Percentiles rank a stretch among this genome's conserved stretches.
phyloP scores from a whole-genome alignment of 768 basidiomycete genomes.

The Lyophyllum semitale region DNA sequence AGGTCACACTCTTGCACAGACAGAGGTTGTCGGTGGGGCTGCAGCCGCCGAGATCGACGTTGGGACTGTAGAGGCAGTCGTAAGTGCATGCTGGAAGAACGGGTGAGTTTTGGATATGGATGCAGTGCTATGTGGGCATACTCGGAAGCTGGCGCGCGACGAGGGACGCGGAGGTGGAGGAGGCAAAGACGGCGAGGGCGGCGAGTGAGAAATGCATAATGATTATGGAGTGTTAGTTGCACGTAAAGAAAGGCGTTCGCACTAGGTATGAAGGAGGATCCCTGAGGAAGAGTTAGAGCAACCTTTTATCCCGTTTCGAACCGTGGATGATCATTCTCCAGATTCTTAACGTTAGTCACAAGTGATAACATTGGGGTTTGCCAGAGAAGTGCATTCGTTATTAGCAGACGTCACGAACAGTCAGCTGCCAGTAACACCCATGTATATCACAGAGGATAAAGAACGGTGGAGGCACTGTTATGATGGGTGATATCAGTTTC shows the following conservation, averaged over 20 bases:
- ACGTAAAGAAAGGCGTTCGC: neutral
- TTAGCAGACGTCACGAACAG: too few species aligned
- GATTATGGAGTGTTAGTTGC: constrained; percentile 1
- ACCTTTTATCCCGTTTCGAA: too few species aligned
- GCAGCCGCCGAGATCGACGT: constrained; percentile 49
- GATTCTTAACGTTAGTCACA: too few species aligned
- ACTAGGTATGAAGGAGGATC: neutral
- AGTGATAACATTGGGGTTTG: too few species aligned
- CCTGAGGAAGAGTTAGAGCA: constrained; percentile 7
- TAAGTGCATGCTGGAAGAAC: constrained; percentile 49
- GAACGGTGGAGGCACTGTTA: too few species aligned
- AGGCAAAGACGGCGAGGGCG: constrained; percentile 41
- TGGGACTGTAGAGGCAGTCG: constrained; percentile 42
- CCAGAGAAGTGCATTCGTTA: too few species aligned
- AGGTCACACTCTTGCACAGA: constrained; percentile 51
- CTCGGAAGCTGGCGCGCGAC: constrained; percentile 41
- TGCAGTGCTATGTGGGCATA: constrained; percentile 18
- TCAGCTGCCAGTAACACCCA: too few species aligned
- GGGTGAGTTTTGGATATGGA: neutral
- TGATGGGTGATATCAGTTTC: too few species aligned
- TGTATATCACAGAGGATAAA: too few species aligned
- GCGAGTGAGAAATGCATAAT: constrained; percentile 58
- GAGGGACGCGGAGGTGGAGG: constrained; percentile 35
- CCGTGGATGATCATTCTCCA: too few species aligned
- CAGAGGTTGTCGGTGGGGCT: constrained; percentile 51